Base-by-base conservation (phyloP, 208 protist genomes). In the Wallacemonas sp. region DNA sequence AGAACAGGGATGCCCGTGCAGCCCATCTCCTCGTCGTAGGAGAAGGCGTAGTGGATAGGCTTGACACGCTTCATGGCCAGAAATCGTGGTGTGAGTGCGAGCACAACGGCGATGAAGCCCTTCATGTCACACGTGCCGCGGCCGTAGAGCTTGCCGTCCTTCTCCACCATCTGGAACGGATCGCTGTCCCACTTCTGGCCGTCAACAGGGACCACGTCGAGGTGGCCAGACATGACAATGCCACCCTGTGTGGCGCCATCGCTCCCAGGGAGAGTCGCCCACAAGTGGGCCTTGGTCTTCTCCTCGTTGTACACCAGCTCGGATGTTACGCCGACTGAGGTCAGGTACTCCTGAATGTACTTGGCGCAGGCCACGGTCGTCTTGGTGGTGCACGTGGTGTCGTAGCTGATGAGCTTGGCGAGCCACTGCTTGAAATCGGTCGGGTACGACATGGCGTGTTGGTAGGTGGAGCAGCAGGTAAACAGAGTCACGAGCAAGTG, bases 171-270 rank as follows among this genome's bases (percentile, higher is more conserved):
- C 43, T 61, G 60, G 39, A 91, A 88, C 14, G 85, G 74, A 65
- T 86, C 81, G 55, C 44, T 78, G 72, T 80, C 68, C 76, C 85
- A 88, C 80, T 75, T 66, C 75, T 92, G 86, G 43, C 80, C 86
- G 48, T 80, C 76, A 52, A 88, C 81, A 21, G 86, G 80, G 56
- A 92, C 86, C 27, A 92, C 81, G 60, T 92, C 81, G 11, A 73
- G 84, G 68, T 88, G 76, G 17, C 81, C 85, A 24, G 68, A 82
- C 36, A 86, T 26, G 48, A 83, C 71, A 46, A 88, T 75, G 54
- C 85, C 75, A 62, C 81, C 76, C 21, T 80, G 66, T 61, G 71
- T 77, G 29, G 65, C 44, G 58, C 81, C 82, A 43, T 74, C 65
- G 3, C 33, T 46, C 5, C 60, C 76, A 0, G 81, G 79, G 52